Percentiles rank a stretch among this genome's conserved stretches.
Evolutionary conservation across 768 basidiomycete genomes (phyloP).

Genomic region (Pleurotus salmoneostramineus): DNA sequence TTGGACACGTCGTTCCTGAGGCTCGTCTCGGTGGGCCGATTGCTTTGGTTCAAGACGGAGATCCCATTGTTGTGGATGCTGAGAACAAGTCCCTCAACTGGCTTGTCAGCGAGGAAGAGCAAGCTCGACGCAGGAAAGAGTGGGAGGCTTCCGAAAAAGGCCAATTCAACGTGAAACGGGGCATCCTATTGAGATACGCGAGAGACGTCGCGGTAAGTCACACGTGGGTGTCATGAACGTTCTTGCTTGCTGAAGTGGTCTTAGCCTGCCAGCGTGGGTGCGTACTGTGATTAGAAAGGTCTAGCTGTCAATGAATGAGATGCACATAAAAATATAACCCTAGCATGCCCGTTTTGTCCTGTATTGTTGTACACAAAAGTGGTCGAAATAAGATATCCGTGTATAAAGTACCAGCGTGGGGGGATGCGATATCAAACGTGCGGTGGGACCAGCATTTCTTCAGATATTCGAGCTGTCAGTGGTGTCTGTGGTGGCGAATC

Average conservation of each 20-base stretch:
- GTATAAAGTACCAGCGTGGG: background rate
- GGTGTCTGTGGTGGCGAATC: background rate
- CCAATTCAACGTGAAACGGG: constrained; percentile 65
- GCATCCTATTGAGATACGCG: constrained; percentile 77
- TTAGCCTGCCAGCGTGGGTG: constrained; percentile 79
- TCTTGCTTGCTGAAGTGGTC: constrained; percentile 4
- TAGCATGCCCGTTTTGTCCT: background rate
- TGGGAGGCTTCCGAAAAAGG: constrained; percentile 71
- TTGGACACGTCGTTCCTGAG: constrained; percentile 56
- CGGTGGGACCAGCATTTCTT: constrained; percentile 14
- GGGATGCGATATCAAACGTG: constrained; percentile 9
- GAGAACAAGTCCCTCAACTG: constrained; percentile 63
- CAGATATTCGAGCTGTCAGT: constrained; percentile 14
- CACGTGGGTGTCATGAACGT: constrained; percentile 2
- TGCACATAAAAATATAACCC: no score
- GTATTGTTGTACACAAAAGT: background rate
- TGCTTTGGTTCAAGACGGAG: constrained; percentile 82
- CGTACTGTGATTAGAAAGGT: constrained; percentile 67
- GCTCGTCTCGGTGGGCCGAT: constrained; percentile 84
- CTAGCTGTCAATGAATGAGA: no score
- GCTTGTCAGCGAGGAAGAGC: constrained; percentile 66
- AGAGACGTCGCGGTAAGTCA: constrained; percentile 80
- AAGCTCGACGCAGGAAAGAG: constrained; percentile 51
- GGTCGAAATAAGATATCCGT: background rate
- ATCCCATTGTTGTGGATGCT: constrained; percentile 72